Evolutionary conservation across 2,329 filamentous ascomycete genomes (phyloP).

Genomic region (Verticillium klebahnii): DNA sequence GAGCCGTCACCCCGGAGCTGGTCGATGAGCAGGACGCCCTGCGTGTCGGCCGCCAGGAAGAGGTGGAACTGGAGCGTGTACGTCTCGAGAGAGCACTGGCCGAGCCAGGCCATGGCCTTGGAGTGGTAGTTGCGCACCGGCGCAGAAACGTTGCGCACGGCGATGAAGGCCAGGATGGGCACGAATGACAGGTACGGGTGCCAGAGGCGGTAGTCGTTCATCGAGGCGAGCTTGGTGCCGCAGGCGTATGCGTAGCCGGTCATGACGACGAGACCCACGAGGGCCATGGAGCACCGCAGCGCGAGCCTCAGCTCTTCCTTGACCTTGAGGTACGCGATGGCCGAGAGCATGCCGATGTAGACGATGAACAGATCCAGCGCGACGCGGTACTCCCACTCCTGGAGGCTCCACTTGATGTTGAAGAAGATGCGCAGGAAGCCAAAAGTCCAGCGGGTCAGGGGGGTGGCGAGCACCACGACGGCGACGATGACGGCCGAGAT

Average conservation of each 20-base stretch:
- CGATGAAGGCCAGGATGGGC: conserved; percentile 47
- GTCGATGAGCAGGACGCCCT: conserved; percentile 37
- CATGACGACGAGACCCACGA: background rate
- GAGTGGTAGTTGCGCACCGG: conserved; percentile 20
- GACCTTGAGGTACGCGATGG: conserved; percentile 16
- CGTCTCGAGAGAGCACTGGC: conserved; percentile 52
- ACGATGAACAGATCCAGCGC: conserved; percentile 49
- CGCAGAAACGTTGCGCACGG: conserved; percentile 40
- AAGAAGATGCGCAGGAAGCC: conserved; percentile 32
- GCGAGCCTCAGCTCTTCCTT: background rate
- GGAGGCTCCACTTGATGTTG: conserved; percentile 40
- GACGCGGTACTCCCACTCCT: conserved; percentile 45
- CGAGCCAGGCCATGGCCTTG: conserved; percentile 45
- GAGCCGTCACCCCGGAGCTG: background rate
- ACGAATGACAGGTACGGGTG: conserved; percentile 51
- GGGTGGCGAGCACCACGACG: conserved; percentile 26
- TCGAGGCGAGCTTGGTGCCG: conserved; percentile 10
- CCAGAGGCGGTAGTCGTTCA: conserved; percentile 39
- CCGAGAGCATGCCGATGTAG: conserved; percentile 49
- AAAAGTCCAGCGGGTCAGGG: conserved; percentile 19
- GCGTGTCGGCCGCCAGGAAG: conserved; percentile 55
- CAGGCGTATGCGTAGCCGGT: background rate
- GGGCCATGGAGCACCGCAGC: background rate
- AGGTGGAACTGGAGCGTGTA: conserved; percentile 58
- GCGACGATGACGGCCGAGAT: conserved; percentile 34